These are phyloP conservation scores for Zymoseptoria brevis DNA, from an alignment of 2,329 filamentous ascomycete species.

Conservation along the genomic window DNA sequence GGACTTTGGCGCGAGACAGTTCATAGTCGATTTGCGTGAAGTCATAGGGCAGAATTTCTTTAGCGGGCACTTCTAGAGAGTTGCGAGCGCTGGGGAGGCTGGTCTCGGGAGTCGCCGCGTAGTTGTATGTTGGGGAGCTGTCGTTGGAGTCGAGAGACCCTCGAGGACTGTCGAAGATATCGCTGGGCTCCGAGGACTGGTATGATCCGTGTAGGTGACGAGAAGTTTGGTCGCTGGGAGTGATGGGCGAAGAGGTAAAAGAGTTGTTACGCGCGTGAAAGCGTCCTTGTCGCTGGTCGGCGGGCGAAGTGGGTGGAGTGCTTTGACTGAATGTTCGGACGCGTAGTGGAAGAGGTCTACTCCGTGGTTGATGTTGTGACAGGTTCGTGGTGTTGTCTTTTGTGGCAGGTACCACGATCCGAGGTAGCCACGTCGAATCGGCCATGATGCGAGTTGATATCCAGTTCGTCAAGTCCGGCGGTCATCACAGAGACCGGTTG, in stretches of 20 bases:
- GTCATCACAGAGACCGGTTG: not conserved
- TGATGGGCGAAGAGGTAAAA: conserved; percentile 5
- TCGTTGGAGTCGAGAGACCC: conserved; percentile 9
- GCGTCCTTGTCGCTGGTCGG: conserved; percentile 10
- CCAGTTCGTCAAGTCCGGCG: not conserved
- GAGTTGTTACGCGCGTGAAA: conserved; percentile 12
- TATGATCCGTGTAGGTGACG: conserved; percentile 2
- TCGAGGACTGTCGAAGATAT: conserved; percentile 3
- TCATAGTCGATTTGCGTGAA: conserved; percentile 27
- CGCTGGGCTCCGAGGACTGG: not conserved
- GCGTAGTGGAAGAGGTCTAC: conserved; percentile 15
- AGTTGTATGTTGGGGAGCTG: conserved; percentile 9
- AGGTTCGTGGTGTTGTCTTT: not conserved
- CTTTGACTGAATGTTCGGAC: conserved; percentile 15
- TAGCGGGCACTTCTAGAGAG: conserved; percentile 10
- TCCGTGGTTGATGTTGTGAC: conserved; percentile 5
- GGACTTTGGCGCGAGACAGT: conserved; percentile 25
- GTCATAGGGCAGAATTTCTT: conserved; percentile 15
- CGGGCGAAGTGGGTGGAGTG: conserved; percentile 8
- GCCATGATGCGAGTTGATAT: not conserved
- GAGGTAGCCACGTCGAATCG: conserved; percentile 6
- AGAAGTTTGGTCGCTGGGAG: conserved; percentile 9
- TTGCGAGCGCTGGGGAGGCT: conserved; percentile 13
- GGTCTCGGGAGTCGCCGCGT: conserved; percentile 11
- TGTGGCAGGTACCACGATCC: not conserved